phyloP scores from a whole-genome alignment of 2,329 filamentous ascomycete species.

The Coniochaeta sp. region DNA sequence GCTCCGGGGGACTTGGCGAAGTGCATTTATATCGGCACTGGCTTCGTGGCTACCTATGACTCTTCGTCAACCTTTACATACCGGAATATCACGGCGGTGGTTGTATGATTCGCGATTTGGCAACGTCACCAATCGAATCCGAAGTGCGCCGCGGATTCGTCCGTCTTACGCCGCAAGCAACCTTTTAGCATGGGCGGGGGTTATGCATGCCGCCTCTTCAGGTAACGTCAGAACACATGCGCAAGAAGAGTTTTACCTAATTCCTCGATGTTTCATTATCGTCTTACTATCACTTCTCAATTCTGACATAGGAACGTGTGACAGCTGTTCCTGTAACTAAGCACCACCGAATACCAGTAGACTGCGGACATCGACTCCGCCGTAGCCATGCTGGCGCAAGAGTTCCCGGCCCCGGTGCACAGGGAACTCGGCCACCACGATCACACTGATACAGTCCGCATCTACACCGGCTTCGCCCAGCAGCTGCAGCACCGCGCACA shows the following conservation, averaged over 20 bases:
- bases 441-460: constrained; percentile 33
- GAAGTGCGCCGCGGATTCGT: background rate
- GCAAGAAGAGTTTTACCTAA: background rate
- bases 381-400: constrained; percentile 40
- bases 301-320: too few relatives aligned
- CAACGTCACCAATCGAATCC: background rate
- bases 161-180: background rate
- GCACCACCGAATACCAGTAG: constrained; percentile 42
- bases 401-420: constrained; percentile 40
- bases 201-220: background rate
- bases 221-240: background rate
- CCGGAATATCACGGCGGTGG: background rate
- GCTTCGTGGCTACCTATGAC: background rate
- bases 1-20: too few relatives aligned
- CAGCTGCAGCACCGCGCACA: constrained; percentile 43
- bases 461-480: constrained; percentile 32
- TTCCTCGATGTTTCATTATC: background rate
- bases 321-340: constrained; percentile 11
- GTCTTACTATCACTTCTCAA: background rate
- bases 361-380: constrained; percentile 38
- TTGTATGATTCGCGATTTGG: background rate
- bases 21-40: constrained; percentile 1
- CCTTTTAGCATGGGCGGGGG: background rate
- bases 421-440: constrained; percentile 52
- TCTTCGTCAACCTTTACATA: background rate